A percentile compares a stretch with the other conserved stretches of the same genome.
These are phyloP conservation scores for Candida sithepensis DNA, from an alignment of 805 yeast species.

Conservation along the genomic window DNA sequence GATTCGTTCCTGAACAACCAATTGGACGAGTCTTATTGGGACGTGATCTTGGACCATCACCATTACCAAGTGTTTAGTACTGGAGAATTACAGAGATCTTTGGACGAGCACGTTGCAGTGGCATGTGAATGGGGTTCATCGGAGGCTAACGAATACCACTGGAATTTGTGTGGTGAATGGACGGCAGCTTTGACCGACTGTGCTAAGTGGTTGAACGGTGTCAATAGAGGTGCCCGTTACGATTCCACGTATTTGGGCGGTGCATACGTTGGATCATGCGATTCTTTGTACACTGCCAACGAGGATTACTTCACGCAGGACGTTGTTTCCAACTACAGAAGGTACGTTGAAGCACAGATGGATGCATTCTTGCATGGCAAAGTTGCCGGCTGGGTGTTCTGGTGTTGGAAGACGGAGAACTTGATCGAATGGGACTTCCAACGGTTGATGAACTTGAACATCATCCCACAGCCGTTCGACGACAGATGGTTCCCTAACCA, in stretches of 20 bases:
- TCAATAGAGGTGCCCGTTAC: constrained; percentile 75
- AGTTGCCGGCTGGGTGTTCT: constrained; percentile 84
- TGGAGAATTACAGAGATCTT: constrained; percentile 52
- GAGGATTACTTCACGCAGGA: constrained; percentile 53
- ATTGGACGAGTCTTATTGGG: constrained; percentile 37
- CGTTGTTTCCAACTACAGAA: constrained; percentile 55
- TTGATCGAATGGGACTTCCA: constrained; percentile 84
- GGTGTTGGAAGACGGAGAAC: constrained; percentile 90
- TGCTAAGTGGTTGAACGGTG: constrained; percentile 85
- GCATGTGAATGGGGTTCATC: constrained; percentile 43
- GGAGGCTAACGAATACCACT: constrained; percentile 52
- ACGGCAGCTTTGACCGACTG: constrained; percentile 92
- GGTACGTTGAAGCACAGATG: constrained; percentile 82
- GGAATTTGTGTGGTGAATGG: constrained; percentile 86
- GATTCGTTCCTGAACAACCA: constrained; percentile 46
- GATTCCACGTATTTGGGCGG: constrained; percentile 51
- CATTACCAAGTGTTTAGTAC: constrained; percentile 81
- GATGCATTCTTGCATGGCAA: constrained; percentile 59
- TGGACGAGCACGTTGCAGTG: constrained; percentile 63
- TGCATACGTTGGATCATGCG: constrained; percentile 60
- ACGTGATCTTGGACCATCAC: constrained; percentile 82
- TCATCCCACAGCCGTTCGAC: constrained; percentile 77
- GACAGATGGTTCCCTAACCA: constrained; percentile 29
- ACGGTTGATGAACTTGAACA: constrained; percentile 48
- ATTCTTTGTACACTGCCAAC: constrained; percentile 39